Base-by-base conservation (phyloP, 805 yeast species). In the Candida xiaguanensis region DNA sequence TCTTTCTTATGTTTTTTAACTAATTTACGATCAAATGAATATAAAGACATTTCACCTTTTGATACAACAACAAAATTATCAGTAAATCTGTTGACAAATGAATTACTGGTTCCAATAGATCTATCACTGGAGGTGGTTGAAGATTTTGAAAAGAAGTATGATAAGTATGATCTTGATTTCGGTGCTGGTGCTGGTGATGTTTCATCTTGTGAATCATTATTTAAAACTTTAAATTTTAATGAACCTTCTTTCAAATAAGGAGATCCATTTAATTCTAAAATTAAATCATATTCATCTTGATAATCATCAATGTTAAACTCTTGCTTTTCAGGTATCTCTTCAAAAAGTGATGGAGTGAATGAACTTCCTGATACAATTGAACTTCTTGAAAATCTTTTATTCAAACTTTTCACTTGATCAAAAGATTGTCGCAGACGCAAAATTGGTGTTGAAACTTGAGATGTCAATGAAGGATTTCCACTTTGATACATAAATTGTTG, bases 181-280 rank as follows among this genome's bases (percentile, higher is more conserved):
- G 52, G 45, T 5, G 59, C 44, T 8, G 52, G 36, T 5, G 43
- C 39, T 22, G 43, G 48, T 12, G 40, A 40, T 26, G 45, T 26
- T 36, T 49, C 50, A 48, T 67, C 72, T 17, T 58, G 58, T 48
- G 55, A 58, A 48, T 65, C 72, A 51, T 67, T 59, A 44, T 65
- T 58, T 39, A 56, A 46, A 19, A 65, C 58, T 42, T 58, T 61
- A 49, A 66, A 57, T 45, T 74, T 67, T 47, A 80, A 64, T 26
- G 84, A 51, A 1, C 93, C 91, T 59, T 84, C 91, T 53, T 84
- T 81, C 41, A 80, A 70, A 78, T 86, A 84, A 1, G 93, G 91
- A 1, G 90, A 79, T 1, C 91, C 91, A 38, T 72, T 72, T 33
- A 78, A 64, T 51, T 81, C 89, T 41, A 82, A 63, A 27, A 75